Conservation (phyloP, 2,329 filamentous ascomycete genomes). For the Parascedosporium putredinis region DNA sequence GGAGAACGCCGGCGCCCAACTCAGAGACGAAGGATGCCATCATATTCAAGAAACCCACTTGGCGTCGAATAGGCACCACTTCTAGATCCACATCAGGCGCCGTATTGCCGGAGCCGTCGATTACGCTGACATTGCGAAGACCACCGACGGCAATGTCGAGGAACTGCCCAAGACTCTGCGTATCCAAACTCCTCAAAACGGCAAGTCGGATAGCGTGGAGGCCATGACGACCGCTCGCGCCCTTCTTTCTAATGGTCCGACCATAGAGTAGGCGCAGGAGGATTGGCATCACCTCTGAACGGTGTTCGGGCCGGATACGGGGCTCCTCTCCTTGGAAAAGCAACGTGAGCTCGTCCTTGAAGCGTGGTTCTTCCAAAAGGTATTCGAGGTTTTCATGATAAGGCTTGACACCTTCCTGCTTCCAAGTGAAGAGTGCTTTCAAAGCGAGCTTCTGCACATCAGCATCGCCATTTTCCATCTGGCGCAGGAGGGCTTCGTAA, state of each 20-base stretch:
- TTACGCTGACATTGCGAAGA: slow-evolving; percentile 49
- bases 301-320: slow-evolving; percentile 63
- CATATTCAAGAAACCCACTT: slow-evolving; percentile 89
- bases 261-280: slow-evolving; percentile 83
- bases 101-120: slow-evolving; percentile 38
- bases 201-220: slow-evolving; percentile 74
- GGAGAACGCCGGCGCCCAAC: slow-evolving; percentile 63
- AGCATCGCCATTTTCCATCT: slow-evolving; percentile 79
- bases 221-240: slow-evolving; percentile 67
- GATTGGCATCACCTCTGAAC: slow-evolving; percentile 67
- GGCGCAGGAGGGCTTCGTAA: slow-evolving; percentile 59
- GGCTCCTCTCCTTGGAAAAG: slow-evolving; percentile 65
- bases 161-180: slow-evolving; percentile 68
- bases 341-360: slow-evolving; percentile 87
- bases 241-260: slow-evolving; percentile 73
- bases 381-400: slow-evolving; percentile 83
- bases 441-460: slow-evolving; percentile 81
- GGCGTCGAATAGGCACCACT: slow-evolving; percentile 60
- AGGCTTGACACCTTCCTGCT: slow-evolving; percentile 59
- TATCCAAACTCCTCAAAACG: slow-evolving; percentile 65
- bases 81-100: slow-evolving; percentile 46
- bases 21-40: slow-evolving; percentile 77
- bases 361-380: slow-evolving; percentile 79
- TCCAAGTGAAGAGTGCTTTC: slow-evolving; percentile 83
- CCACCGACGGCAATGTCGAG: slow-evolving; percentile 70